These are phyloP conservation scores for Peronospora destructor DNA, from an alignment of 352 stramenopile genomes.

Conservation along the genomic window DNA sequence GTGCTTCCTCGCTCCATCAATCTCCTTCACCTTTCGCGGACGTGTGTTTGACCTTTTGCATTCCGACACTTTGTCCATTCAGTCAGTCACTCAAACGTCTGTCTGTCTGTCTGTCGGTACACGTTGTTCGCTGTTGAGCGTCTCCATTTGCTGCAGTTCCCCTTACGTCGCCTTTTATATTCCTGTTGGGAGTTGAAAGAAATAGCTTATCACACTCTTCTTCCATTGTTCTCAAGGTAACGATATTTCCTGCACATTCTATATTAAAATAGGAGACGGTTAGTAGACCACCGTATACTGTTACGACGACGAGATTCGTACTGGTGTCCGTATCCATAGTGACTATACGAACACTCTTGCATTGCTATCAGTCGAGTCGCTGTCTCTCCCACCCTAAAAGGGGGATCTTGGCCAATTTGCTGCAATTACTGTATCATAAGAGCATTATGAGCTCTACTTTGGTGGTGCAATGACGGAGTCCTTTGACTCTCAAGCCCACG, in stretches of 20 bases:
- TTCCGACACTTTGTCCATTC: conserved; percentile 21
- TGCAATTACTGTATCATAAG: too few species aligned
- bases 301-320: conserved; percentile 1
- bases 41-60: conserved; percentile 20
- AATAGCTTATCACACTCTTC: background rate
- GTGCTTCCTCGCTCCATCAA: conserved; percentile 3
- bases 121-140: background rate
- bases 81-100: background rate
- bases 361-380: conserved; percentile 6
- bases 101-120: background rate
- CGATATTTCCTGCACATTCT: conserved; percentile 1
- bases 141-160: background rate
- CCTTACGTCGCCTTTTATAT: background rate
- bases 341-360: conserved; percentile 6
- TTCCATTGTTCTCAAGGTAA: conserved; percentile 17
- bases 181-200: background rate
- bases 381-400: conserved; percentile 11
- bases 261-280: background rate
- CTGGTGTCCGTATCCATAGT: conserved; percentile 1
- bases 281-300: conserved; percentile 4
- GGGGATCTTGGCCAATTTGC: too few species aligned
- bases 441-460: background rate
- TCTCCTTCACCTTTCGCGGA: conserved; percentile 1
- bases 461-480: conserved; percentile 12
- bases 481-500: background rate